Evolutionary conservation across 2,329 filamentous ascomycete species (phyloP).

Genomic region (Diaporthe citrichinensis): DNA sequence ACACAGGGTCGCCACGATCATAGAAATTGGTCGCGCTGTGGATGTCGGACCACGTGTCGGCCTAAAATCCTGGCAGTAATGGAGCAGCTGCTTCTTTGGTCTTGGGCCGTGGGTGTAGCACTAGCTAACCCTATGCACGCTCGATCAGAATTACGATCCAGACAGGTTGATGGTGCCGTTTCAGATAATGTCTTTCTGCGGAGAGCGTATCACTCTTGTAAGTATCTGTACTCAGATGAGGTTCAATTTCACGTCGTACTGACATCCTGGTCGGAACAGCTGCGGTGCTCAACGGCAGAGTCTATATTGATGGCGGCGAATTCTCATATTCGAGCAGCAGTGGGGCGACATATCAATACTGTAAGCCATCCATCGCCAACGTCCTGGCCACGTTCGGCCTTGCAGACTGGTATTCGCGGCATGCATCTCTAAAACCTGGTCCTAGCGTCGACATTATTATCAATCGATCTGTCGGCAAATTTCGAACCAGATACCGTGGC

Average conservation of each 20-base stretch:
- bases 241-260: not conserved
- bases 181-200: not conserved
- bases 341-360: not conserved
- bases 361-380: not conserved
- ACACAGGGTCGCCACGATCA: not conserved
- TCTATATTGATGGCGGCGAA: constrained; percentile 12
- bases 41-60: not conserved
- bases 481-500: constrained; percentile 18
- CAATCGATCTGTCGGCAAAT: constrained; percentile 25
- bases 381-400: not conserved
- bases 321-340: constrained; percentile 9
- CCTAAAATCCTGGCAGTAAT: not conserved
- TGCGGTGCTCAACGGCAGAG: constrained; percentile 13
- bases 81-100: not conserved
- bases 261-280: not conserved
- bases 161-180: not conserved
- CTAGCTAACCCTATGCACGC: not conserved
- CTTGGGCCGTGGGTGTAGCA: not conserved
- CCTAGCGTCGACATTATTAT: not conserved
- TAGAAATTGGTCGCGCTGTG: not conserved
- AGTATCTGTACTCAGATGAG: not conserved
- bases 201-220: constrained; percentile 12
- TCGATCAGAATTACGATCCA: not conserved
- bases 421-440: not conserved
- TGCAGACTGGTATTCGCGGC: too few species aligned